Percentiles rank a stretch among this genome's conserved stretches.
Conservation (phyloP, 1,284 basidiomycete species). For the Ceratobasidium sp. region DNA sequence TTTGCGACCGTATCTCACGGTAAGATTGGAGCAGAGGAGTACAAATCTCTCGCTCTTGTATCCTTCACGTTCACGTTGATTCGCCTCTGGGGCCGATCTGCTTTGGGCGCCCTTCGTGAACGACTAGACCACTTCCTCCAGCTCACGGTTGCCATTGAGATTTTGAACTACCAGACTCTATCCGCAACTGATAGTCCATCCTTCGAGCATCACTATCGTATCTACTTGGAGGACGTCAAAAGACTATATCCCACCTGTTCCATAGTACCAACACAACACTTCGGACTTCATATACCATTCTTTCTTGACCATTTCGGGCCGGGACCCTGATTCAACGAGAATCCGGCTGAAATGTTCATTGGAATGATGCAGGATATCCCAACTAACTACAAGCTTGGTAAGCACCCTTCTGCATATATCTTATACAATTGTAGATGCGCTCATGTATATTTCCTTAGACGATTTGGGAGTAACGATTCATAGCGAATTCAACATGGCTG, state of each 20-base stretch:
- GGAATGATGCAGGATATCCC: not conserved
- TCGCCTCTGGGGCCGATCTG: conserved; percentile 27
- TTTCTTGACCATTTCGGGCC: not conserved
- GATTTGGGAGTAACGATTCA: not conserved
- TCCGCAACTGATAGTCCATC: not conserved
- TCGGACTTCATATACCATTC: conserved; percentile 2
- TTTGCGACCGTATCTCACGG: conserved; percentile 44
- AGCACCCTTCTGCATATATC: not conserved
- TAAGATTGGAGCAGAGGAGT: conserved; percentile 49
- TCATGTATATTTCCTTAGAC: not conserved
- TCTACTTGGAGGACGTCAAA: not conserved
- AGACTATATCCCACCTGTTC: not conserved
- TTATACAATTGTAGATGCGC: not conserved
- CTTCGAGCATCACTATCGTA: not conserved
- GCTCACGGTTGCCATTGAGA: not conserved
- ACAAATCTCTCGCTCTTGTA: conserved; percentile 44
- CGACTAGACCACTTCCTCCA: conserved; percentile 6
- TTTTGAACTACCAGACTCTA: not conserved
- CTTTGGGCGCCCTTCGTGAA: not conserved
- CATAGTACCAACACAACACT: not conserved
- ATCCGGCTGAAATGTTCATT: conserved; percentile 12
- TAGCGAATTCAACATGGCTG: not conserved
- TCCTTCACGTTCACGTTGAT: conserved; percentile 46
- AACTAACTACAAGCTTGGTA: conserved; percentile 1
- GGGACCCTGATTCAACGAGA: not conserved